Evolutionary conservation across 352 stramenopile genomes (phyloP), one percentile per base, ranked within the genome.

Genomic region (Pythium sp.): DNA sequence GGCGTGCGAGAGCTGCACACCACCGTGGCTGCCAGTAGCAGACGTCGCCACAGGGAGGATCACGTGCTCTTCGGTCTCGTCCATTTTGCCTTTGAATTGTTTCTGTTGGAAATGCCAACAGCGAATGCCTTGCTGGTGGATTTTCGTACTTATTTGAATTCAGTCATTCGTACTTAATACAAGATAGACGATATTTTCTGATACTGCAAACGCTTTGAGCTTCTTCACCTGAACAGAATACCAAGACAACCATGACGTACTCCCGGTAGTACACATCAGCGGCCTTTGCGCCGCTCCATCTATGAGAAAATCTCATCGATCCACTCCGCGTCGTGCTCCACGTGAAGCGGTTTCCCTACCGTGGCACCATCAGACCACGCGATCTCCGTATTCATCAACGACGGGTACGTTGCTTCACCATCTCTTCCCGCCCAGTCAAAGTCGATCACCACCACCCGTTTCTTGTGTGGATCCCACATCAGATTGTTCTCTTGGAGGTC

Each of bases 341-440:
- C 12, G 12, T 3, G 49, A 56, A 56, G 49, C 3, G 18, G 49
- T 28, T 24, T 67, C 60, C 20, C 57, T 49, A 61, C 12, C 24
- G 68, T 68, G 65, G 71, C 67, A 67, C 62, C 67, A 64, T 55
- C 2, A 41, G 62, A 43, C 67, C 71, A 76, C 20, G 55, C 12
- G 22, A 77, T 69, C 36, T 68, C 71, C 14, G 58, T 38, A 38
- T 72, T 70, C 73, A 79, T 72, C 58, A 75, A 76, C 65, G 67
- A 58, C 41, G 72, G 72, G 24, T 76, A 67, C 30, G 58, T 72
- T 26, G 14, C 67, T 5, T 49, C 63, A 15, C 62, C 62, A 61
- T 74, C 73, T n/a, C 57, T 68, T 63, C 70, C 70, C 11, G 71
- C 66, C 71, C 67, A 77, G 60, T 75, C 73, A 41, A 77, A 80